Evolutionary conservation across 2,329 filamentous ascomycete species (phyloP).

Genomic region (Mycosphaerella arachidis): DNA sequence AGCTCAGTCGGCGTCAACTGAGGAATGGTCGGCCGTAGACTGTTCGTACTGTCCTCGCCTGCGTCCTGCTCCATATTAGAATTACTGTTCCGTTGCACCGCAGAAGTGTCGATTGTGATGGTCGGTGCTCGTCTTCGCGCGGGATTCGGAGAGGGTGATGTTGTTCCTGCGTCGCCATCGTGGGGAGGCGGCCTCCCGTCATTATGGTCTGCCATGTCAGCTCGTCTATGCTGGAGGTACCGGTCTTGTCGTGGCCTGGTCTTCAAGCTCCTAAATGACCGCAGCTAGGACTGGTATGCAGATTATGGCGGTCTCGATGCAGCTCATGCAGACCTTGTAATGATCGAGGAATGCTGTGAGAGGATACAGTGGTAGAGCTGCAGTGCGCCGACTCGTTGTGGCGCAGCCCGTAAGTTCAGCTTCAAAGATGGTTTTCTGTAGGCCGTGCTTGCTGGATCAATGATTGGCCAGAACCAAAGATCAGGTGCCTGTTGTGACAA

Average conservation of each 20-base stretch:
- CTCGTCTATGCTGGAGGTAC: not conserved
- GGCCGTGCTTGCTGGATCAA: not conserved
- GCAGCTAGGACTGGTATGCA: not conserved
- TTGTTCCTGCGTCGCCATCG: not conserved
- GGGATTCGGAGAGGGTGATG: slow-evolving; percentile 16
- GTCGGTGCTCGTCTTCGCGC: slow-evolving; percentile 41
- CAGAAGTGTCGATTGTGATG: slow-evolving; percentile 50
- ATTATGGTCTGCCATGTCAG: slow-evolving; percentile 4
- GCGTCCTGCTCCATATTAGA: slow-evolving; percentile 26
- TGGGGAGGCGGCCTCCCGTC: not conserved
- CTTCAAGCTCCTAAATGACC: not conserved
- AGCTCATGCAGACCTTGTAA: slow-evolving; percentile 3
- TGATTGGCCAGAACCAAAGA: not conserved
- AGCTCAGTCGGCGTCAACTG: slow-evolving; percentile 43
- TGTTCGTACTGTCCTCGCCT: slow-evolving; percentile 25
- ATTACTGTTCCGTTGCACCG: slow-evolving; percentile 38
- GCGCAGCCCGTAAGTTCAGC: not conserved
- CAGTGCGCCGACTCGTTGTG: not conserved
- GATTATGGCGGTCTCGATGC: slow-evolving; percentile 1
- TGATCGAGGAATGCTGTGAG: slow-evolving; percentile 1
- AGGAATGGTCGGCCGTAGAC: slow-evolving; percentile 16
- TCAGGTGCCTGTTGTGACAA: not conserved
- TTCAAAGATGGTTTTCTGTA: not conserved
- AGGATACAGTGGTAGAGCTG: not conserved
- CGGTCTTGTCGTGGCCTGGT: not conserved